These are phyloP conservation scores for Lagenidium giganteum DNA, from an alignment of 352 stramenopile genomes.

Conservation along the genomic window DNA sequence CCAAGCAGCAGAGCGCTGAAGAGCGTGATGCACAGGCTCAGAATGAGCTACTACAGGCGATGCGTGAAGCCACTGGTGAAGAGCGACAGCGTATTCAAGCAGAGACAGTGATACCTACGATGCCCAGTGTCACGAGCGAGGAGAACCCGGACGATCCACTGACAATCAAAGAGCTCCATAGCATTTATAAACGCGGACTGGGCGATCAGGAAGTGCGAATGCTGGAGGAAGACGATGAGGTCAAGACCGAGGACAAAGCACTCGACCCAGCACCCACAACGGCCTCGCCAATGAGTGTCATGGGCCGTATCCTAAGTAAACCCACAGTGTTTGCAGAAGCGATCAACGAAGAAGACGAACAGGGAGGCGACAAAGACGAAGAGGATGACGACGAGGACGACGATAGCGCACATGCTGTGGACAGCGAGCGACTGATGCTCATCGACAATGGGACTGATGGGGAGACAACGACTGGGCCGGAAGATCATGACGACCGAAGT, in stretches of 20 bases:
- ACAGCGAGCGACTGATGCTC: constrained; percentile 8
- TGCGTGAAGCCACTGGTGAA: constrained; percentile 8
- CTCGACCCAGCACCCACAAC: not conserved
- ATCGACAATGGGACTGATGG: constrained; percentile 3
- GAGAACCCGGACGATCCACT: constrained; percentile 32
- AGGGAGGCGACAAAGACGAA: constrained; percentile 21
- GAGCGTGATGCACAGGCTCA: no score
- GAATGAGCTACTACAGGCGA: constrained; percentile 4
- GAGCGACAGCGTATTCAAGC: constrained; percentile 5
- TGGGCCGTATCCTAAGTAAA: constrained; percentile 43
- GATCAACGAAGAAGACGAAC: constrained; percentile 30
- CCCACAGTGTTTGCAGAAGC: constrained; percentile 21
- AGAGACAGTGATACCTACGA: not conserved
- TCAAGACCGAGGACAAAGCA: not conserved
- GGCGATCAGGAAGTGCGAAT: constrained; percentile 64
- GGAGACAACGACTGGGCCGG: not conserved
- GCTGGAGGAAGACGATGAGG: constrained; percentile 24
- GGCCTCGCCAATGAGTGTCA: constrained; percentile 19
- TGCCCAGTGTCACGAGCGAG: not conserved
- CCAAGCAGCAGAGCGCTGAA: constrained; percentile 5
- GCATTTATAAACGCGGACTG: constrained; percentile 77
- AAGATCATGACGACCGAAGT: constrained; percentile 13
- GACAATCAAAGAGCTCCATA: constrained; percentile 64
- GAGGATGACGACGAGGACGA: constrained; percentile 4
- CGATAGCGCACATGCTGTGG: not conserved